phyloP scores from a whole-genome alignment of 73 alveolate genomes.

The Paramecium sexaurelia region DNA sequence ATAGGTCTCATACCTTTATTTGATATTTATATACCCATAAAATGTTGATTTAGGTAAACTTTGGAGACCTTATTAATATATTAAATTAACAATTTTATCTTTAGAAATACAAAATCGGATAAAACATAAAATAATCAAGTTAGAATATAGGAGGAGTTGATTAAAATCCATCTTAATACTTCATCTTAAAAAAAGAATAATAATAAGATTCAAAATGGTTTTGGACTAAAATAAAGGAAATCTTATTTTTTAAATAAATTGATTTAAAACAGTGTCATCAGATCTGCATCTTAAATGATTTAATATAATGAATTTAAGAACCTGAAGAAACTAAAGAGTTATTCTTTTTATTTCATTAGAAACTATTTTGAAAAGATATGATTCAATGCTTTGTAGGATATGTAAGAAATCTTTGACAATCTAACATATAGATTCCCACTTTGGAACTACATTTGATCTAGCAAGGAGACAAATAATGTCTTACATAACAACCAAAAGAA shows the following conservation, averaged over 20 bases:
- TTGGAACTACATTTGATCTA: too few relatives aligned
- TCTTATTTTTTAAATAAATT: constrained; percentile 29
- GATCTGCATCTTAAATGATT: neutral
- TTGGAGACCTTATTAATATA: constrained; percentile 17
- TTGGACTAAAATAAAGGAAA: constrained; percentile 41
- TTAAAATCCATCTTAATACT: constrained; percentile 68
- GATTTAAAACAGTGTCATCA: too few relatives aligned
- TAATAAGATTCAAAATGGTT: constrained; percentile 53
- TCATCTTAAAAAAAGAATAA: constrained; percentile 66
- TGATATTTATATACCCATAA: neutral
- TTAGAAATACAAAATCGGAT: constrained; percentile 59
- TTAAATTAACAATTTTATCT: neutral
- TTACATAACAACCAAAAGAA: too few relatives aligned
- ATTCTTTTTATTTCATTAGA: neutral
- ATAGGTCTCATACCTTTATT: neutral
- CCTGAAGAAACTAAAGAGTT: neutral
- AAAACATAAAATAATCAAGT: constrained; percentile 29
- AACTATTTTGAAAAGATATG: too few relatives aligned
- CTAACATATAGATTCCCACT: too few relatives aligned
- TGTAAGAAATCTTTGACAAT: too few relatives aligned
- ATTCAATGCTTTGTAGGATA: too few relatives aligned
- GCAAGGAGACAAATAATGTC: too few relatives aligned
- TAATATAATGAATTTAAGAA: neutral
- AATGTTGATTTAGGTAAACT: constrained; percentile 54
- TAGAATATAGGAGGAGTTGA: constrained; percentile 57